phyloP scores from a whole-genome alignment of 495 filamentous ascomycete species.

The Daldinia grandis region DNA sequence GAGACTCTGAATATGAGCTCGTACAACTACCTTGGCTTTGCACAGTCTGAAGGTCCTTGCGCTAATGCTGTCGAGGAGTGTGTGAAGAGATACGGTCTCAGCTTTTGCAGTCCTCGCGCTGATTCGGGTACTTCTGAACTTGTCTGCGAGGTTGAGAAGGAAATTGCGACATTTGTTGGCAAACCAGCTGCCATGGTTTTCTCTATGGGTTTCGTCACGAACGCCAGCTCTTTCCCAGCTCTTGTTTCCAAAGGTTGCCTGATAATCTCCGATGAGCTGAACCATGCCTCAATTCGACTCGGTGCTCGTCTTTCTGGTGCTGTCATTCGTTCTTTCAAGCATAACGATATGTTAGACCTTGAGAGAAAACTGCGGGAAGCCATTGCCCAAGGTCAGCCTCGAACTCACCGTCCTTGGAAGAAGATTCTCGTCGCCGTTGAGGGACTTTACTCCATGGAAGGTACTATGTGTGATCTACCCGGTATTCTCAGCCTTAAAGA shows the following conservation, averaged over 20 bases:
- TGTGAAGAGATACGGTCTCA: conserved; percentile 84
- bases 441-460: conserved; percentile 98
- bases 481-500: conserved; percentile 84
- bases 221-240: conserved; percentile 88
- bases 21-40: conserved; percentile 98
- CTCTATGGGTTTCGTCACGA: conserved; percentile 98
- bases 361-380: conserved; percentile 85
- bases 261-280: conserved; percentile 95
- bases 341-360: conserved; percentile 92
- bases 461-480: conserved; percentile 95
- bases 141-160: conserved; percentile 84
- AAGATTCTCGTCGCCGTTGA: conserved; percentile 98
- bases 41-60: conserved; percentile 96
- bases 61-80: conserved; percentile 90
- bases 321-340: conserved; percentile 94
- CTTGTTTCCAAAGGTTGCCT: conserved; percentile 90
- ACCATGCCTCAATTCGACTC: conserved; percentile 96
- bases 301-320: conserved; percentile 93
- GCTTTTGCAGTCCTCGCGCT: conserved; percentile 76
- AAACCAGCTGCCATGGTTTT: conserved; percentile 96
- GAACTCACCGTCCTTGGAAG: conserved; percentile 97
- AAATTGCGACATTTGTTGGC: conserved; percentile 89
- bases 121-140: conserved; percentile 91
- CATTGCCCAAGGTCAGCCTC: conserved; percentile 94
- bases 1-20: conserved; percentile 98